phyloP scores from a whole-genome alignment of 768 basidiomycete genomes.

The Auricularia heimuer region DNA sequence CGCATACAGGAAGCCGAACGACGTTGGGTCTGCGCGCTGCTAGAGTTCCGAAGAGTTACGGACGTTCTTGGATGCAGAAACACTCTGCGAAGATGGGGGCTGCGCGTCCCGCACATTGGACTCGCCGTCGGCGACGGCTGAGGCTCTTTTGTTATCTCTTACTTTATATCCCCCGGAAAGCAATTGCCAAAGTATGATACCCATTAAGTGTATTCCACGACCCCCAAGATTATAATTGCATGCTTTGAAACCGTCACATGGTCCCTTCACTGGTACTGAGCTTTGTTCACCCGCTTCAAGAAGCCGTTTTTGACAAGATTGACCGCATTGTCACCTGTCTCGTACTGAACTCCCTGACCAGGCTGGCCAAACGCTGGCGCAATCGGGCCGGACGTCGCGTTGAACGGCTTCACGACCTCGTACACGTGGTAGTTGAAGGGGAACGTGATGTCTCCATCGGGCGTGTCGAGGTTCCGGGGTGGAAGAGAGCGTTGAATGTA shows the following conservation, averaged over 20 bases:
- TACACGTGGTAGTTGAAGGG: slow-evolving; percentile 9
- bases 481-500: slow-evolving; percentile 12
- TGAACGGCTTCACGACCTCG: slow-evolving; percentile 8
- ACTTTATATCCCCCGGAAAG: too few relatives aligned
- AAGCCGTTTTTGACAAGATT: neutral
- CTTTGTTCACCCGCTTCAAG: neutral
- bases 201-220: too few relatives aligned
- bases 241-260: too few relatives aligned
- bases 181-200: too few relatives aligned
- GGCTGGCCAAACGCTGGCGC: slow-evolving; percentile 12
- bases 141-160: too few relatives aligned
- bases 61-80: neutral
- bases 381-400: slow-evolving; percentile 9
- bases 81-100: neutral
- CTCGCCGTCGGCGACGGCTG: too few relatives aligned
- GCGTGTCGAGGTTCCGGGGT: slow-evolving; percentile 2
- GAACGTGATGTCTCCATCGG: neutral
- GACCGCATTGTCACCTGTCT: neutral
- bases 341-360: slow-evolving; percentile 14
- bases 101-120: neutral
- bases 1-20: neutral
- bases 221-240: too few relatives aligned
- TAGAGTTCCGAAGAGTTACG: neutral
- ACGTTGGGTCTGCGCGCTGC: neutral
- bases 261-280: neutral